Evolutionary conservation across 2,329 filamentous ascomycete genomes (phyloP).

Genomic region (Alternaria longipes): DNA sequence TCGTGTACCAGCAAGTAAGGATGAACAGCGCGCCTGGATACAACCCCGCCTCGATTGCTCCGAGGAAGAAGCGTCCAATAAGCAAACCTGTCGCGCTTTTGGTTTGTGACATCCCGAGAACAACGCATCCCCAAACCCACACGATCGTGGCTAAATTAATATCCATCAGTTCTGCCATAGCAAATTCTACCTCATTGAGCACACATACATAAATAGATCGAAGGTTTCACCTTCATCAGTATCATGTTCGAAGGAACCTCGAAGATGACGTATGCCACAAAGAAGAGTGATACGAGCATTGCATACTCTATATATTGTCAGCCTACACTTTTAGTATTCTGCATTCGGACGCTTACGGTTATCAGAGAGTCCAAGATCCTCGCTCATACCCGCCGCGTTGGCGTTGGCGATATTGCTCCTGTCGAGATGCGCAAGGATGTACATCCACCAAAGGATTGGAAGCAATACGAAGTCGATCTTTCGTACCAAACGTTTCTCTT

Average conservation of each 20-base stretch:
- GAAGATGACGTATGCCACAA: not conserved
- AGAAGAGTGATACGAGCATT: not conserved
- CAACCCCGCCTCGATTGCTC: not conserved
- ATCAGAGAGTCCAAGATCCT: not conserved
- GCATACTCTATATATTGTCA: not conserved
- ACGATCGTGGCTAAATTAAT: not conserved
- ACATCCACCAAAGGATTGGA: not conserved
- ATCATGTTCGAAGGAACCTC: not conserved
- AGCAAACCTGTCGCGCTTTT: not conserved
- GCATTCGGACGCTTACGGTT: not conserved
- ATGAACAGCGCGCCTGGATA: not conserved
- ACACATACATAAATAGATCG: not conserved
- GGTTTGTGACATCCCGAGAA: not conserved
- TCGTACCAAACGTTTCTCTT: not conserved
- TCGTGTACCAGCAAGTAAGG: not conserved
- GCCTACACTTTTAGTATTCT: not conserved
- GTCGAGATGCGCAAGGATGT: not conserved
- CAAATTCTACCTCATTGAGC: not conserved
- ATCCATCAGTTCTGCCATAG: not conserved
- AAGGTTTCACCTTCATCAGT: not conserved
- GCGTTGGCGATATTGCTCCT: not conserved
- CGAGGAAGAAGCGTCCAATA: not conserved
- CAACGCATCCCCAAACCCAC: not conserved
- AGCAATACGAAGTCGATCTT: not conserved
- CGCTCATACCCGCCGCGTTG: not conserved